Conservation (phyloP, 1,284 basidiomycete species). For the Rhodotorula sp. region DNA sequence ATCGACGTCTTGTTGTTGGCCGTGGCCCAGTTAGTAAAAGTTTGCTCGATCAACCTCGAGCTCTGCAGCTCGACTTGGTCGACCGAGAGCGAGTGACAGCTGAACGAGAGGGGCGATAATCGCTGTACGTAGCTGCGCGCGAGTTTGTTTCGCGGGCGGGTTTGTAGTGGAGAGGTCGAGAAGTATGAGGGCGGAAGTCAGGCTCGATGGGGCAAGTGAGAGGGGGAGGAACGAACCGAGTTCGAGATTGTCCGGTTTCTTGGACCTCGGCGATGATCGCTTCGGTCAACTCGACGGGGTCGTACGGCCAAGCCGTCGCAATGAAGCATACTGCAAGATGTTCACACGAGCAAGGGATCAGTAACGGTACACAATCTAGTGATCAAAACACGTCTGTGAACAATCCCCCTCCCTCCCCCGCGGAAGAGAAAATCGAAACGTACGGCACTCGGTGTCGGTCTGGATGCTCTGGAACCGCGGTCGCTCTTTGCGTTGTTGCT, state of each 20-base stretch:
- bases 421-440: not conserved
- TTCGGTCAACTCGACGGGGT: conserved; percentile 38
- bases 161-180: too few species aligned
- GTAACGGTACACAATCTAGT: too few species aligned
- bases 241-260: conserved; percentile 26
- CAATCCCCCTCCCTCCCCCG: too few species aligned
- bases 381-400: too few species aligned
- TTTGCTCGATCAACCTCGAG: conserved; percentile 19
- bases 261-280: conserved; percentile 31
- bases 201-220: not conserved
- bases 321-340: conserved; percentile 27
- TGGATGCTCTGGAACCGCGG: conserved; percentile 34
- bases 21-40: conserved; percentile 15
- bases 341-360: too few species aligned
- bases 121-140: conserved; percentile 24
- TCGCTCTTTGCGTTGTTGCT: conserved; percentile 18
- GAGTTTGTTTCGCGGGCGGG: too few species aligned
- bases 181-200: too few species aligned
- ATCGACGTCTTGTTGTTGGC: conserved; percentile 20
- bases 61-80: conserved; percentile 25
- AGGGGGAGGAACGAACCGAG: conserved; percentile 17
- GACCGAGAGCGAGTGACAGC: conserved; percentile 27
- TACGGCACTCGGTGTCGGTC: conserved; percentile 39
- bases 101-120: conserved; percentile 19
- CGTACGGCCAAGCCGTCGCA: conserved; percentile 36